These are phyloP conservation scores for Trifolium subterraneum DNA, from an alignment of 306 rosid genomes.

Conservation along the genomic window DNA sequence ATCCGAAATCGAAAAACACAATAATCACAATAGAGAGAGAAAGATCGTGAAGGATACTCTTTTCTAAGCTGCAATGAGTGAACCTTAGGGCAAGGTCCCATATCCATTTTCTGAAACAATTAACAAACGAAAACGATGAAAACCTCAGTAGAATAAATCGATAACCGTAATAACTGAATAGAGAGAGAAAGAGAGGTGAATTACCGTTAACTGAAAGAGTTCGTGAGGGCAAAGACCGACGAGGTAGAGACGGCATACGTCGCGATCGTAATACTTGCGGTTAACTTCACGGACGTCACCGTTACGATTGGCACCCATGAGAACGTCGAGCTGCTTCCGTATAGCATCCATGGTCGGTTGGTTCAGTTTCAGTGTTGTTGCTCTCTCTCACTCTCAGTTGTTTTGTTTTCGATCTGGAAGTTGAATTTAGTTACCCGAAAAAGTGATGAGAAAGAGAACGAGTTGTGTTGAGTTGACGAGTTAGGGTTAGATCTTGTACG, in stretches of 20 bases:
- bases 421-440: neutral
- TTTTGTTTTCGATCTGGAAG: conserved; percentile 23
- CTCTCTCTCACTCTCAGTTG: neutral
- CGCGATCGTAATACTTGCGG: conserved; percentile 97
- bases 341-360: conserved; percentile 77
- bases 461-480: conserved; percentile 9
- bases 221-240: conserved; percentile 99
- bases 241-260: conserved; percentile 91
- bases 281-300: conserved; percentile 97
- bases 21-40: neutral
- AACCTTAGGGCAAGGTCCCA: conserved; percentile 98
- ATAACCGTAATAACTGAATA: neutral
- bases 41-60: conserved; percentile 84
- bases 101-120: conserved; percentile 97
- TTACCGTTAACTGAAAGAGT: conserved; percentile 93
- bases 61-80: conserved; percentile 98
- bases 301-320: conserved; percentile 98
- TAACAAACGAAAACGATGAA: neutral
- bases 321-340: conserved; percentile 95
- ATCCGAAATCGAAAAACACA: conserved; percentile 6
- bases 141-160: neutral
- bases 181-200: neutral
- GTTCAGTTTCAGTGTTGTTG: neutral
- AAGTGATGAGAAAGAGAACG: neutral
- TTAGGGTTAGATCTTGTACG: neutral